phyloP scores from a whole-genome alignment of 2,329 filamentous ascomycete species.

The Chalaropsis ovoidea region DNA sequence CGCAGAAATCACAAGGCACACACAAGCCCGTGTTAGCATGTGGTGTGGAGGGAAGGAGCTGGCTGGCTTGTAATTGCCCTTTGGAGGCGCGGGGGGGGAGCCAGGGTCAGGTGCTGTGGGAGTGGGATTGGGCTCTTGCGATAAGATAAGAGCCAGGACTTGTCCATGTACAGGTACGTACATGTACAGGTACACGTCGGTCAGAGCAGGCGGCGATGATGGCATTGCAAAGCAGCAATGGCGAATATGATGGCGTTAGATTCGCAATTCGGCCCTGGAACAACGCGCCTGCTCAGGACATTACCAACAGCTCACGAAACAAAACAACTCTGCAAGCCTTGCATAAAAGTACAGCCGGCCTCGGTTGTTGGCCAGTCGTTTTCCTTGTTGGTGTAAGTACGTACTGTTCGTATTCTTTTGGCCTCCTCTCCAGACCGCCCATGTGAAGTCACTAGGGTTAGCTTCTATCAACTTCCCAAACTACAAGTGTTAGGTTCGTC shows the following conservation, averaged over 20 bases:
- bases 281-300: background rate
- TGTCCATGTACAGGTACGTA: too few relatives aligned
- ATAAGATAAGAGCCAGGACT: background rate
- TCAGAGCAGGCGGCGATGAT: too few relatives aligned
- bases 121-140: background rate
- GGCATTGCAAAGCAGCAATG: background rate
- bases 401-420: background rate
- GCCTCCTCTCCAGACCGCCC: background rate
- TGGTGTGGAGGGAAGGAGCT: too few relatives aligned
- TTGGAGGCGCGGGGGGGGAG: background rate
- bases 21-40: too few relatives aligned
- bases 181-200: too few relatives aligned
- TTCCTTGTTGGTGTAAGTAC: background rate
- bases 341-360: background rate
- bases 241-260: background rate
- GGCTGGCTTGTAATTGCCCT: too few relatives aligned
- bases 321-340: too few relatives aligned
- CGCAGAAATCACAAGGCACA: background rate
- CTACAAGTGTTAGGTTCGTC: too few relatives aligned
- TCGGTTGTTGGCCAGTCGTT: background rate
- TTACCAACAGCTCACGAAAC: too few relatives aligned
- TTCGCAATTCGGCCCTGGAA: constrained; percentile 1
- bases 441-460: too few relatives aligned
- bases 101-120: background rate
- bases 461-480: too few relatives aligned